Conservation (phyloP, 805 yeast species). For the Candida odintsovae region DNA sequence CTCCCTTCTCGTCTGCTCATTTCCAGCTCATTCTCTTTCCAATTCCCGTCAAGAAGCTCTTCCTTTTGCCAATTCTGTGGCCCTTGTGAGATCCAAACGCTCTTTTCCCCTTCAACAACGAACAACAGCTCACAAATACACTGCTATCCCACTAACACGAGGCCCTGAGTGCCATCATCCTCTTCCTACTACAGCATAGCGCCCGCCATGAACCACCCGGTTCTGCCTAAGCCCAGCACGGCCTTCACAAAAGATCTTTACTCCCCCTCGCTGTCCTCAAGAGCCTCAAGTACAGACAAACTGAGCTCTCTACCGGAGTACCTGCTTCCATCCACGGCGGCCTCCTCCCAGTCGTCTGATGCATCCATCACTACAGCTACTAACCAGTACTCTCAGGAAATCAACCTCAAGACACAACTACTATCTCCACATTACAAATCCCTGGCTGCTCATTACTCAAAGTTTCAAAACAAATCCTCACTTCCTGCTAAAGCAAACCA, state of each 20-base stretch:
- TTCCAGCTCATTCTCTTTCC: not conserved
- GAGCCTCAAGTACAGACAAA: conserved; percentile 4
- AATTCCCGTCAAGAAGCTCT: not conserved
- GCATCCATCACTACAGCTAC: not conserved
- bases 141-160: not conserved
- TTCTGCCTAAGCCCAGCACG: conserved; percentile 3
- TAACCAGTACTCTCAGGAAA: not conserved
- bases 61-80: not conserved
- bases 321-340: not conserved
- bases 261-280: conserved; percentile 2
- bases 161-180: not conserved
- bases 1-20: not conserved
- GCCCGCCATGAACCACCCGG: conserved; percentile 1
- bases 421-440: not conserved
- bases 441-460: conserved; percentile 1
- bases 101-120: not conserved
- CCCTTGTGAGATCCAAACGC: not conserved
- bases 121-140: not conserved
- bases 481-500: conserved; percentile 7
- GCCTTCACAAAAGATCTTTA: conserved; percentile 1
- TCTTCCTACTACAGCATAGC: not conserved
- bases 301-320: conserved; percentile 2
- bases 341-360: not conserved
- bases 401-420: not conserved
- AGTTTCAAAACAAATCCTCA: conserved; percentile 7